Base-by-base conservation (phyloP, 805 yeast genomes). In the Pichia membranifaciens region DNA sequence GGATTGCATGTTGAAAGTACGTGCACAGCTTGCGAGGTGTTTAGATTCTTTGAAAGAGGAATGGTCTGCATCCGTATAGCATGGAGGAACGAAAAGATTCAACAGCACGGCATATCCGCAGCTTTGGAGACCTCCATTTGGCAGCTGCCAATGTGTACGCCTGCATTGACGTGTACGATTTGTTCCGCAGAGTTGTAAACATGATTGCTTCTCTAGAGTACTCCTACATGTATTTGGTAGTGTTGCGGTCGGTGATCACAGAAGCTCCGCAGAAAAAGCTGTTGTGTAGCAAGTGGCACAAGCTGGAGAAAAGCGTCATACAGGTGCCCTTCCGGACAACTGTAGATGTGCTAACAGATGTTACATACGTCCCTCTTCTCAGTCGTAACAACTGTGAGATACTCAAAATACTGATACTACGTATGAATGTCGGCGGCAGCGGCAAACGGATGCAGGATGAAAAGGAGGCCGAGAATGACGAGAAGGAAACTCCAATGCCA, bases 51-150 rank as follows among this genome's bases (percentile, higher is more conserved):
- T 25, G 7, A 25, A 8, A 10, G 29, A 25, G 10, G 29, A 10
- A 25, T 8, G 7, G 29, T 25, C 7, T 10, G 10, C 29, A 10
- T 25, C 10, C 10, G 29, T 25, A 25, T 10, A 25, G 10, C 16
- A 41, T 41, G 43, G 36, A 41, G 21, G 43, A 41, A 18, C n/a
- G 25, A 18, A n/a, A 16, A 4, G 17, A 16, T 17, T 41, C 43
- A 4, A 41, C 43, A 12, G 43, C 43, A n/a, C 17, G 25, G 9
- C 43, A 41, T 20, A 16, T 41, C 5, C 37, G 43, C 15, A 31
- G 43, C 17, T 20, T 41, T 16, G 36, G 36, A 5, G 43, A 41
- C 22, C 36, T 41, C 5, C 25, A 8, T 15, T 20, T 29, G 16
- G 43, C 43, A 20, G 34, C 43, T 12, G 12, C 25, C 5, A 28